phyloP scores from a whole-genome alignment of 2,329 filamentous ascomycete genomes.

The Clonostachys rhizophaga region DNA sequence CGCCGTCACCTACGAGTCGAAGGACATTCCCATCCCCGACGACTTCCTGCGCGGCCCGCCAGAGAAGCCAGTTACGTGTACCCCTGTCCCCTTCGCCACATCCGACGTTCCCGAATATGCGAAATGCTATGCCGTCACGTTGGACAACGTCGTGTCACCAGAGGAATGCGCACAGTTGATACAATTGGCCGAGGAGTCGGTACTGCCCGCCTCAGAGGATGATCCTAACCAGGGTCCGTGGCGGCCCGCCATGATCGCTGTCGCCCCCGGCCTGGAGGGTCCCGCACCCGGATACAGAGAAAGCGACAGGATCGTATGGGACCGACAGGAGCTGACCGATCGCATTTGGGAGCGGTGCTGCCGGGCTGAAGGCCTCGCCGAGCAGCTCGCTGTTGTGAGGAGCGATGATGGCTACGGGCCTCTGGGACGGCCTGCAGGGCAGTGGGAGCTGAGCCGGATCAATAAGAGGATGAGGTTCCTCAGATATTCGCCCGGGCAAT shows the following conservation, averaged over 20 bases:
- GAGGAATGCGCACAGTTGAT: constrained; percentile 56
- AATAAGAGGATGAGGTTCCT: constrained; percentile 76
- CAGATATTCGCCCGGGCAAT: constrained; percentile 67
- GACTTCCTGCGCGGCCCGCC: constrained; percentile 37
- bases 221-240: constrained; percentile 37
- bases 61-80: constrained; percentile 29
- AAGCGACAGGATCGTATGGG: constrained; percentile 75
- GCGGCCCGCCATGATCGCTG: constrained; percentile 65
- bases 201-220: constrained; percentile 10
- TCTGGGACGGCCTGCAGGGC: constrained; percentile 4
- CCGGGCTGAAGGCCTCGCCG: constrained; percentile 30
- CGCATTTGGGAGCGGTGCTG: constrained; percentile 58
- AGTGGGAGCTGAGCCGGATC: constrained; percentile 43
- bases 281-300: constrained; percentile 56
- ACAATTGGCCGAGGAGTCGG: constrained; percentile 45
- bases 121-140: constrained; percentile 47
- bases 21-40: constrained; percentile 26
- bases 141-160: constrained; percentile 52
- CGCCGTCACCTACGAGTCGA: constrained; percentile 17
- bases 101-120: constrained; percentile 46
- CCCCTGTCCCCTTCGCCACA: constrained; percentile 45
- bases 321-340: constrained; percentile 55
- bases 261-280: constrained; percentile 56
- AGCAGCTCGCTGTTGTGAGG: constrained; percentile 26
- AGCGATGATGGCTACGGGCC: constrained; percentile 12